Conservation (phyloP, 2,329 filamentous ascomycete genomes). For the Alternaria hordeiaustralica region DNA sequence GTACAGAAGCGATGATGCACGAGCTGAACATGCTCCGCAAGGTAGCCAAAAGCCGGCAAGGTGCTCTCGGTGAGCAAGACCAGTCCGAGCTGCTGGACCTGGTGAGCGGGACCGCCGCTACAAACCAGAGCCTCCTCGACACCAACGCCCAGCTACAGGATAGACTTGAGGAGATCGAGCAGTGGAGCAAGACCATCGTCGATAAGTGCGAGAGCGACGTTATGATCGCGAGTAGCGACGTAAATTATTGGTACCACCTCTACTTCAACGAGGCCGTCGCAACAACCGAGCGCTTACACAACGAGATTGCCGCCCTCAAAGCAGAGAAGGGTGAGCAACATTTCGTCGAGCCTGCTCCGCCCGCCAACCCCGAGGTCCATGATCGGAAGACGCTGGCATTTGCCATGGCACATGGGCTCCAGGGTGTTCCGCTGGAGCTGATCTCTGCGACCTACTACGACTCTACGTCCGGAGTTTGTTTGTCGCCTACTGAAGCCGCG, state of each 20-base stretch:
- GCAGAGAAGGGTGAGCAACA: not conserved
- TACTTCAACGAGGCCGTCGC: constrained; percentile 2
- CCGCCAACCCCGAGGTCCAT: not conserved
- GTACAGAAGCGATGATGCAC: not conserved
- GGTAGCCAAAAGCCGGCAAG: not conserved
- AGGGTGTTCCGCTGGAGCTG: not conserved
- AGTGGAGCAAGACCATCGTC: not conserved
- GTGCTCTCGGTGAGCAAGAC: not conserved
- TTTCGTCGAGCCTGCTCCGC: not conserved
- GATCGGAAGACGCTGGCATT: not conserved
- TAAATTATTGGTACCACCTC: not conserved
- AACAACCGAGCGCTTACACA: not conserved
- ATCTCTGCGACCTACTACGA: not conserved
- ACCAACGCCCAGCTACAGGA: not conserved
- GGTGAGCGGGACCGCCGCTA: not conserved
- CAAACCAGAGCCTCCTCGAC: not conserved
- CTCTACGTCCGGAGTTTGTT: not conserved
- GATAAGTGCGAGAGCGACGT: not conserved
- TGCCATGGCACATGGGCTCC: not conserved
- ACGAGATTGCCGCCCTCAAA: constrained; percentile 2
- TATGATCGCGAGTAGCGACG: not conserved
- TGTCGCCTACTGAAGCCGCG: constrained; percentile 6
- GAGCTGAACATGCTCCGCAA: not conserved
- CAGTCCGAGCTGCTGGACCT: not conserved
- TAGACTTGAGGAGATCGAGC: not conserved